Percentiles rank a stretch among this genome's conserved stretches.
phyloP scores from a whole-genome alignment of 1,284 basidiomycete species.

The Ceratobasidium sp. region DNA sequence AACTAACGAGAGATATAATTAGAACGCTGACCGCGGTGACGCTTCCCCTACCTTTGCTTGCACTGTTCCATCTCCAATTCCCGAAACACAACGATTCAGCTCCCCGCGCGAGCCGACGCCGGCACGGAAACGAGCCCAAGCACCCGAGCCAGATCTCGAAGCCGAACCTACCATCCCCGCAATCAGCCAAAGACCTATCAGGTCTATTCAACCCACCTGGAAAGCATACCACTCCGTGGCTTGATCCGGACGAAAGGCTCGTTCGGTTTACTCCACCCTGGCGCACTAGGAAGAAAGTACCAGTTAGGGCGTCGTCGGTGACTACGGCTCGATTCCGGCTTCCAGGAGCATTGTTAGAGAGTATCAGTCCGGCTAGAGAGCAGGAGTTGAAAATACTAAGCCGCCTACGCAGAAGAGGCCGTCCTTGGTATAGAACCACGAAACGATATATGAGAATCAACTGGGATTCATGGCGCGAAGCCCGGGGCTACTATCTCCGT shows the following conservation, averaged over 20 bases:
- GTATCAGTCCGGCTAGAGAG: neutral
- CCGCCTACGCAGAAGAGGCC: conserved; percentile 33
- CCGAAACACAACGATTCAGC: neutral
- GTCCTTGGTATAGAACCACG: too few relatives aligned
- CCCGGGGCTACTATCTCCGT: too few relatives aligned
- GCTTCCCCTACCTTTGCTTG: neutral
- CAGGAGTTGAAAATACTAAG: neutral
- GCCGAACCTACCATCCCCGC: neutral
- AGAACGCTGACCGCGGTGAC: neutral
- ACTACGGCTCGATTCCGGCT: conserved; percentile 19
- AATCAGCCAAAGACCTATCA: neutral
- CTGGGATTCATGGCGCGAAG: too few relatives aligned
- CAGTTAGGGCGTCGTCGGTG: neutral
- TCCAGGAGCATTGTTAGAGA: conserved; percentile 27
- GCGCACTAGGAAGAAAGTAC: neutral
- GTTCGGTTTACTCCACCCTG: conserved; percentile 33
- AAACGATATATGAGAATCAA: too few relatives aligned
- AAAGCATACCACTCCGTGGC: neutral
- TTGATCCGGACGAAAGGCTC: conserved; percentile 26
- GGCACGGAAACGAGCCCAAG: neutral
- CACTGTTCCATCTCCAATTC: neutral
- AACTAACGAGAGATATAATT: neutral
- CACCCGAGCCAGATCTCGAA: neutral
- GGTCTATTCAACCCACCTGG: neutral
- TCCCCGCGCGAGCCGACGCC: neutral